Evolutionary conservation across 768 basidiomycete genomes (phyloP), one percentile per base, ranked within the genome.

Genomic region (Suillus placidus): DNA sequence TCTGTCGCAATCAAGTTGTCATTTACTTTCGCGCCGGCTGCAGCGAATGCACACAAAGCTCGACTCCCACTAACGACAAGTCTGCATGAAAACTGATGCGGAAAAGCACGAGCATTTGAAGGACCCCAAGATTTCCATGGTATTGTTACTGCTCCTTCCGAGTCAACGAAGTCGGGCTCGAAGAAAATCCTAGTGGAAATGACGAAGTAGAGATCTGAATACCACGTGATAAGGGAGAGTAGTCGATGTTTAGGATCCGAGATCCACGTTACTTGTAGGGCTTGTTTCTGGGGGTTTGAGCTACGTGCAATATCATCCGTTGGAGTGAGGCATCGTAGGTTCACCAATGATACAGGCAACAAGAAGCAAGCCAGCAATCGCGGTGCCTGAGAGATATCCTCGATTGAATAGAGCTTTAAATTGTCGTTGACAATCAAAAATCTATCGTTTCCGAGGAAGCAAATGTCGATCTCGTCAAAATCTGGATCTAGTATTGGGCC

Each of bases 121-220:
- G 54, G 54, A n/a, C 54, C 54, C 54, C 54, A 55, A 7, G 34
- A 20, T 3, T 3, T 5, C 54, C 54, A 55, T 6, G 54, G 34
- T 55, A 55, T 13, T 12, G 4, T 3, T 6, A 1, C 16, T 54
- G 32, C 6, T n/a, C 10, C 9, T 13, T 34, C 34, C 20, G 49
- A 51, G 13, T 55, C 12, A 6, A 55, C 34, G 12, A 55, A 34
- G 10, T n/a, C 18, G n/a, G 12, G 20, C 32, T 55, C 54, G 54
- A 55, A 55, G 34, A 55, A 55, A 55, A 55, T 35, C 34, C 34
- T 34, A 12, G 54, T 55, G 6, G 54, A 55, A 35, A 55, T 55
- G 5, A 55, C 10, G 32, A 55, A 55, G 54, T n/a, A 20, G 20
- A 55, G 54, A 6, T 20, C 54, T 34, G 32, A 20, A 55, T 8